phyloP scores from a whole-genome alignment of 108 stramenopile genomes.

The Epithemia pelagica region DNA sequence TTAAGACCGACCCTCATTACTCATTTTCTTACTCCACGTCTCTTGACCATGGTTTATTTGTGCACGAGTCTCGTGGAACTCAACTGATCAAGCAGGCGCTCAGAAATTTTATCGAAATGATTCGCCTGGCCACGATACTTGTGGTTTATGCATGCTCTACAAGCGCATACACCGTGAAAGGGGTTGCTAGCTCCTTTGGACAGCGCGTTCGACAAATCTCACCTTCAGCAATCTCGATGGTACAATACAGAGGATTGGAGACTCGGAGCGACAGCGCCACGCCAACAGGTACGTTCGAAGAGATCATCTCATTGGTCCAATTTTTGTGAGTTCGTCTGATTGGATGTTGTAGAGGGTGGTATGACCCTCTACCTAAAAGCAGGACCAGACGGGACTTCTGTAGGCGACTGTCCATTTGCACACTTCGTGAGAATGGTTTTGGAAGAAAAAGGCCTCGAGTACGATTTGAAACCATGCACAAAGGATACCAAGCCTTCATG shows the following conservation, averaged over 20 bases:
- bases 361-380: conserved; percentile 82
- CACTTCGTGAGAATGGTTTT: conserved; percentile 77
- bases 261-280: conserved; percentile 52
- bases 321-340: conserved; percentile 10
- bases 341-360: conserved; percentile 52
- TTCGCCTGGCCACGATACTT: no score
- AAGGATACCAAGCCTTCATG: conserved; percentile 68
- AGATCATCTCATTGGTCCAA: conserved; percentile 3
- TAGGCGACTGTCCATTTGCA: conserved; percentile 84
- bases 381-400: conserved; percentile 49
- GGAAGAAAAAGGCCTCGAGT: conserved; percentile 66
- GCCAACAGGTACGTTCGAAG: conserved; percentile 45
- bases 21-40: no score
- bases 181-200: no score
- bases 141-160: no score
- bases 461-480: conserved; percentile 51
- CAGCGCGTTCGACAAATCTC: no score
- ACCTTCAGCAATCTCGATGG: conserved; percentile 27
- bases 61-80: no score
- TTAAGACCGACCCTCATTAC: no score
- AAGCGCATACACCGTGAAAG: no score
- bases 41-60: no score
- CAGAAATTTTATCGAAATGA: no score
- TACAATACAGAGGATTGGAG: conserved; percentile 56
- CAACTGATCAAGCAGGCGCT: no score